These are phyloP conservation scores for Manihot esculenta DNA, from an alignment of 441 rosid species.

Conservation along the genomic window DNA sequence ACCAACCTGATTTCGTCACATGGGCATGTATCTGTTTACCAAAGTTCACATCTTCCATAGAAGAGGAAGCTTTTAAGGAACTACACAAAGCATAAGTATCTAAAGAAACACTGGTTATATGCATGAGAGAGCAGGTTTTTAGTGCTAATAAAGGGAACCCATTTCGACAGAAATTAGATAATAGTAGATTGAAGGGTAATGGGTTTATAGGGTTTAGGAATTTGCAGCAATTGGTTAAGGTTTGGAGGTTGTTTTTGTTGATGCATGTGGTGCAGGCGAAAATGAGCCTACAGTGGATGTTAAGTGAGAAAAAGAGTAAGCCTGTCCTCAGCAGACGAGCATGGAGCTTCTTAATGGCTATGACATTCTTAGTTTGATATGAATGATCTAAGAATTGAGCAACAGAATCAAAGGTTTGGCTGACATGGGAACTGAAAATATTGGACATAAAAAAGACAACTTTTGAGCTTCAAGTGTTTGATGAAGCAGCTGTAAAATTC, in stretches of 20 bases:
- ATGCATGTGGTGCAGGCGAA: conserved; percentile 34
- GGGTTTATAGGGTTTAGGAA: conserved; percentile 35
- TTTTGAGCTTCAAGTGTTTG: neutral
- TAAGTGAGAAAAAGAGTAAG: conserved; percentile 26
- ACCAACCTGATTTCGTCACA: conserved; percentile 41
- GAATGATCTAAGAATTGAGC: conserved; percentile 26
- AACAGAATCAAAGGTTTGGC: conserved; percentile 16
- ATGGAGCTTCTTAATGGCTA: conserved; percentile 31
- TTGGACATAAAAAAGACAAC: conserved; percentile 14
- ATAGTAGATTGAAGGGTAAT: conserved; percentile 40
- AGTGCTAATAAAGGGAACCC: conserved; percentile 40
- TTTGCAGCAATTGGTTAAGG: conserved; percentile 37
- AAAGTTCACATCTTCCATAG: conserved; percentile 28
- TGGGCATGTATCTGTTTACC: conserved; percentile 50
- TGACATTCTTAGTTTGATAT: conserved; percentile 25
- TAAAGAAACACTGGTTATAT: conserved; percentile 32
- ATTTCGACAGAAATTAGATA: conserved; percentile 43
- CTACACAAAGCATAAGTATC: conserved; percentile 50
- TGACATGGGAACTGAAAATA: conserved; percentile 8
- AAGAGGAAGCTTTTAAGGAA: conserved; percentile 42
- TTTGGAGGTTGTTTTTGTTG: conserved; percentile 22
- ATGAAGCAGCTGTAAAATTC: neutral
- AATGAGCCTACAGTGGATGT: conserved; percentile 33
- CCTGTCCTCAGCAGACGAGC: conserved; percentile 38
- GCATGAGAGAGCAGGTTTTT: conserved; percentile 51